A percentile compares a stretch with the other conserved stretches of the same genome.
phyloP scores from a whole-genome alignment of 2,329 filamentous ascomycete species.

The Trichophyton schoenleinii region DNA sequence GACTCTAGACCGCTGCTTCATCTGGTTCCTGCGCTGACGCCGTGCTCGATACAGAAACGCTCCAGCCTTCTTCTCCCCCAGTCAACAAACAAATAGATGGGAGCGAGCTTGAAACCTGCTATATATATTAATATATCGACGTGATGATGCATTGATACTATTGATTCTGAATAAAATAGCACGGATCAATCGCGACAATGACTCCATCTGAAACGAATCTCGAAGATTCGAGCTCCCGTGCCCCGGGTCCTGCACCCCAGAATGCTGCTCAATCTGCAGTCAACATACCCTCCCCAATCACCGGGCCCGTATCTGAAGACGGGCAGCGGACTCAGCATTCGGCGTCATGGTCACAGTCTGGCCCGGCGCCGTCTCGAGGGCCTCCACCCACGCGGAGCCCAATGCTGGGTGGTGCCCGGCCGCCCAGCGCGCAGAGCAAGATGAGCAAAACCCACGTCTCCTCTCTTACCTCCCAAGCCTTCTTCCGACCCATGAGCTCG shows the following conservation, averaged over 20 bases:
- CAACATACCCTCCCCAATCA: constrained; percentile 58
- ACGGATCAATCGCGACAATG: constrained; percentile 7
- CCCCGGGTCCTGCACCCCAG: background rate
- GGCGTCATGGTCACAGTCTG: constrained; percentile 37
- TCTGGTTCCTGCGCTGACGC: background rate
- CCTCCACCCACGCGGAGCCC: constrained; percentile 29
- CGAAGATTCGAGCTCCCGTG: background rate
- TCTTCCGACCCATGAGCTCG: constrained; percentile 94
- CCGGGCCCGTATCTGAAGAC: constrained; percentile 45
- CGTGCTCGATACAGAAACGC: background rate
- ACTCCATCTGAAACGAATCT: constrained; percentile 3
- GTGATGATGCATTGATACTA: background rate
- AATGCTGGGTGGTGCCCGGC: constrained; percentile 12
- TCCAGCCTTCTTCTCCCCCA: background rate
- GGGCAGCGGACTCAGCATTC: constrained; percentile 27
- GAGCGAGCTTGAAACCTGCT: background rate
- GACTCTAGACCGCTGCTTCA: background rate
- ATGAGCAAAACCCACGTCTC: constrained; percentile 79
- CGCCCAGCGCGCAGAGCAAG: constrained; percentile 49
- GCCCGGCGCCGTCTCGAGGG: constrained; percentile 42
- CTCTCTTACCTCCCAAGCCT: constrained; percentile 74
- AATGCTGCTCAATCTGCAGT: constrained; percentile 23
- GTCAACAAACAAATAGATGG: background rate
- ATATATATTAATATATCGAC: background rate
- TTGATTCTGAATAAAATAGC: background rate